Percentiles rank a stretch among this genome's conserved stretches.
Conservation (phyloP, 768 basidiomycete genomes). For the Harrya chromipes region DNA sequence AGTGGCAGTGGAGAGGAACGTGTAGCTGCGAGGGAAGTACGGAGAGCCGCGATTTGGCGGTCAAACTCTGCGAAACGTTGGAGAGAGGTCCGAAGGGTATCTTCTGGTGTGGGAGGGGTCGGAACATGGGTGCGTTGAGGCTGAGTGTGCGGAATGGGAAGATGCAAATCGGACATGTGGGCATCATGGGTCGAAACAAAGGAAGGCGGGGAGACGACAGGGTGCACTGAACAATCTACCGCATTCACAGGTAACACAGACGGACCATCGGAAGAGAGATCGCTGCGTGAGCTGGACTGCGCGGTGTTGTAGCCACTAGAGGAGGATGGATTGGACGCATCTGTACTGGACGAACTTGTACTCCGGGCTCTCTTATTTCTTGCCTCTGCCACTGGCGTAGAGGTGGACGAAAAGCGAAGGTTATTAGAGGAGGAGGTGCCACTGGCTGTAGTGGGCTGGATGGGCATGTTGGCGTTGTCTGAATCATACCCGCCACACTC, state of each 20-base stretch:
- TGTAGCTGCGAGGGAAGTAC: constrained; percentile 35
- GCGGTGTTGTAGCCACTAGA: constrained; percentile 37
- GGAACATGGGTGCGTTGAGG: constrained; percentile 12
- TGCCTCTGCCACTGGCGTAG: constrained; percentile 33
- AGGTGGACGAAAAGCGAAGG: constrained; percentile 9
- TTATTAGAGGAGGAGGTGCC: constrained; percentile 24
- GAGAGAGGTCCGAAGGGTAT: constrained; percentile 42
- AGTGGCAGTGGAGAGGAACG: constrained; percentile 28
- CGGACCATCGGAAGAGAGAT: constrained; percentile 21
- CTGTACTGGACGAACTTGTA: constrained; percentile 45
- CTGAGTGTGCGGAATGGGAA: constrained; percentile 21
- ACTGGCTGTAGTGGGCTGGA: constrained; percentile 18
- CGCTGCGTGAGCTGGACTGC: constrained; percentile 34
- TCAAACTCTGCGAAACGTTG: constrained; percentile 56
- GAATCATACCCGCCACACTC: constrained; percentile 35
- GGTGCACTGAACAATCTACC: constrained; percentile 18
- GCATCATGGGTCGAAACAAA: constrained; percentile 46
- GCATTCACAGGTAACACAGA: constrained; percentile 10
- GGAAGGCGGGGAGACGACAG: constrained; percentile 31
- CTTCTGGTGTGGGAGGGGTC: constrained; percentile 26
- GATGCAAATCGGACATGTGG: constrained; percentile 44
- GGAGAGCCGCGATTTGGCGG: constrained; percentile 47
- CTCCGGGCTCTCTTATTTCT: constrained; percentile 60
- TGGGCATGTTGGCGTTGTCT: constrained; percentile 25
- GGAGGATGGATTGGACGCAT: constrained; percentile 31